Percentiles rank a stretch among this genome's conserved stretches.
phyloP scores from a whole-genome alignment of 2,329 filamentous ascomycete genomes.

The Calonectria leucothoes region DNA sequence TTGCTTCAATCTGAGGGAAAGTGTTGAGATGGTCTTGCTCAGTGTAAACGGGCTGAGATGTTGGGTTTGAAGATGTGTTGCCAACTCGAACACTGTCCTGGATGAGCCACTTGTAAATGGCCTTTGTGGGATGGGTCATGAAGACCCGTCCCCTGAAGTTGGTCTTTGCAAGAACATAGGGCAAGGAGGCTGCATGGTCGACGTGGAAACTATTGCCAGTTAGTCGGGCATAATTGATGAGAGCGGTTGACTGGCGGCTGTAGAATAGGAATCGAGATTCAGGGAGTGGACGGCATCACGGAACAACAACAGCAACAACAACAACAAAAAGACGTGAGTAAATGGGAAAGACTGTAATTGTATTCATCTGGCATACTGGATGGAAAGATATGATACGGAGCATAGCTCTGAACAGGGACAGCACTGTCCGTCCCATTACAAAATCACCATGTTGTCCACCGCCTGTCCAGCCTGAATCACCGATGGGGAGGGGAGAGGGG shows the following conservation, averaged over 20 bases:
- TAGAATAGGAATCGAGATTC: conserved; percentile 24
- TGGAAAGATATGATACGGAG: conserved; percentile 42
- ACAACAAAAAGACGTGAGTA: conserved; percentile 36
- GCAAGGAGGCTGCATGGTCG: conserved; percentile 98
- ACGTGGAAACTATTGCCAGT: conserved; percentile 84
- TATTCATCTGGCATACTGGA: conserved; percentile 53
- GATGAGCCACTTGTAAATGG: conserved; percentile 99
- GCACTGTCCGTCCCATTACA: conserved; percentile 38
- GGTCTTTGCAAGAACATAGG: conserved; percentile 97
- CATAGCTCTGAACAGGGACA: conserved; percentile 27
- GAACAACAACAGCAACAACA: conserved; percentile 38
- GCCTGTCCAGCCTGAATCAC: conserved; percentile 44
- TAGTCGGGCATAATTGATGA: conserved; percentile 35
- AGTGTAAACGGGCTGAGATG: conserved; percentile 86
- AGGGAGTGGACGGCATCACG: conserved; percentile 44
- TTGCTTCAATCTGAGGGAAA: conserved; percentile 93
- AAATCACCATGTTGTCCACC: conserved; percentile 43
- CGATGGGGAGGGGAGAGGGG: conserved; percentile 31
- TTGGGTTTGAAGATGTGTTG: conserved; percentile 72
- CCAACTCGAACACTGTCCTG: conserved; percentile 95
- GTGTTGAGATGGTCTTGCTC: conserved; percentile 96
- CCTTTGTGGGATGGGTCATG: conserved; percentile 99
- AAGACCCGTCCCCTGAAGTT: conserved; percentile 97
- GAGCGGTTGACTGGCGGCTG: conserved; percentile 23
- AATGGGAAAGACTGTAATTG: conserved; percentile 47